phyloP scores from a whole-genome alignment of 495 filamentous ascomycete species.

The Baudoinia panamericana region DNA sequence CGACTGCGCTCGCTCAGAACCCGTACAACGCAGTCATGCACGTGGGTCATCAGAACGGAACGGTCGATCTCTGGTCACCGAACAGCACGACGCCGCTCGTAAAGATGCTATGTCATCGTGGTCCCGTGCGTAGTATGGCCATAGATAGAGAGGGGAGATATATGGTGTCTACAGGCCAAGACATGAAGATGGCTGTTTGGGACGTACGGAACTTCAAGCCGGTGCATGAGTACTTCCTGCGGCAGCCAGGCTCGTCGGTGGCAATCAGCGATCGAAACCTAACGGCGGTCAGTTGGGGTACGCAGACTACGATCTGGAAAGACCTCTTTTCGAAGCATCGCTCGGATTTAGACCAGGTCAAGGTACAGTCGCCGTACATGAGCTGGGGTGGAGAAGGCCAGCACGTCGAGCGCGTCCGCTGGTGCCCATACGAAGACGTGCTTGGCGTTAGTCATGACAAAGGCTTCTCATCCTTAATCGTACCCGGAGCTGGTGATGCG shows the following conservation, averaged over 20 bases:
- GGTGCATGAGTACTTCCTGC: slow-evolving; percentile 79
- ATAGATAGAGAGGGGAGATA: slow-evolving; percentile 84
- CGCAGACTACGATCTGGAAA: slow-evolving; percentile 76
- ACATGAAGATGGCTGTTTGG: slow-evolving; percentile 87
- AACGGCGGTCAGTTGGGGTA: slow-evolving; percentile 85
- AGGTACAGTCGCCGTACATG: slow-evolving; percentile 84
- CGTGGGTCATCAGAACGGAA: slow-evolving; percentile 85
- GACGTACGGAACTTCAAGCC: slow-evolving; percentile 90
- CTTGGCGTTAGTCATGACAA: slow-evolving; percentile 72
- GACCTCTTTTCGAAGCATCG: slow-evolving; percentile 62
- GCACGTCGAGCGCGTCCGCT: slow-evolving; percentile 63
- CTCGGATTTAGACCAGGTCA: slow-evolving; percentile 46
- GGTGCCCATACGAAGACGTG: slow-evolving; percentile 92
- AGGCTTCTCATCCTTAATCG: slow-evolving; percentile 77
- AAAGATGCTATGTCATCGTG: slow-evolving; percentile 85
- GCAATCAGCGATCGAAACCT: slow-evolving; percentile 79
- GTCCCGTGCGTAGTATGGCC: slow-evolving; percentile 77
- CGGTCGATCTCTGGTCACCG: slow-evolving; percentile 90
- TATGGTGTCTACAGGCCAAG: slow-evolving; percentile 89
- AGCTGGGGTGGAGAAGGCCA: slow-evolving; percentile 80
- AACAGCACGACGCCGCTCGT: slow-evolving; percentile 76
- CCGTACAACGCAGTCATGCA: slow-evolving; percentile 83
- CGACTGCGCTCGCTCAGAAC: slow-evolving; percentile 76
- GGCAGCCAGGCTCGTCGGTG: slow-evolving; percentile 69
- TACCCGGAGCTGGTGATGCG: slow-evolving; percentile 88